Conservation (phyloP, 352 stramenopile genomes). For the Phytophthora fragariaefolia region DNA sequence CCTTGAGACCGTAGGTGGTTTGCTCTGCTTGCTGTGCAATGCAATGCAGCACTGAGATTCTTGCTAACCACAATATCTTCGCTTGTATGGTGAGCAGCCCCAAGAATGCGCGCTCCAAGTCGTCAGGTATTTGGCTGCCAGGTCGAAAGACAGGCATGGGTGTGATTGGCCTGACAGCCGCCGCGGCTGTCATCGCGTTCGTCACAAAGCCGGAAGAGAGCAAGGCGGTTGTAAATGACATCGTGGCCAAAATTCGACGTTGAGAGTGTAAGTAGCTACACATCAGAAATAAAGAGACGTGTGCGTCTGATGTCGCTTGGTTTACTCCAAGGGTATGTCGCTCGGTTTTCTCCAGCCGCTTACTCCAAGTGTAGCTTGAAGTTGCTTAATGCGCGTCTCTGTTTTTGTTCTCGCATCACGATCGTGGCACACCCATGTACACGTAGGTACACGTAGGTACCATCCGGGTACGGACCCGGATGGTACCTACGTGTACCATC, state of each 20-base stretch:
- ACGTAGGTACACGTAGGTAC: too few species aligned
- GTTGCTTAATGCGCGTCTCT: not conserved
- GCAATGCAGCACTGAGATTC: not conserved
- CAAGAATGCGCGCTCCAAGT: constrained; percentile 58
- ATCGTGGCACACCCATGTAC: too few species aligned
- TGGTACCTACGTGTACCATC: too few species aligned
- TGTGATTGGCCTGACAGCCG: constrained; percentile 21
- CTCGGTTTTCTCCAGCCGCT: too few species aligned
- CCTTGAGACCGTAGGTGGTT: constrained; percentile 51
- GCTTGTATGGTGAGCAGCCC: too few species aligned
- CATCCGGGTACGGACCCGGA: too few species aligned
- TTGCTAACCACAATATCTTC: too few species aligned
- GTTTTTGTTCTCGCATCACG: too few species aligned
- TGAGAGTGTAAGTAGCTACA: constrained; percentile 25
- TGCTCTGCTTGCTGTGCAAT: constrained; percentile 4
- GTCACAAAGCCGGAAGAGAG: constrained; percentile 42
- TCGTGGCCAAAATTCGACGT: constrained; percentile 36
- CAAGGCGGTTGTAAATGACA: constrained; percentile 30
- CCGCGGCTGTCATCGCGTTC: constrained; percentile 23
- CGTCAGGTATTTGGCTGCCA: constrained; percentile 35
- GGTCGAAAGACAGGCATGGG: constrained; percentile 20
- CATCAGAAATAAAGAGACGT: constrained; percentile 9
- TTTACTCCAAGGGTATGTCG: constrained; percentile 2
- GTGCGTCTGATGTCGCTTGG: constrained; percentile 20
- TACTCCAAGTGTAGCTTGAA: constrained; percentile 3